Evolutionary conservation across 176 grass and related monocot species (phyloP), one percentile per base, ranked within the genome.

Genomic region (Carex myosuroides): DNA sequence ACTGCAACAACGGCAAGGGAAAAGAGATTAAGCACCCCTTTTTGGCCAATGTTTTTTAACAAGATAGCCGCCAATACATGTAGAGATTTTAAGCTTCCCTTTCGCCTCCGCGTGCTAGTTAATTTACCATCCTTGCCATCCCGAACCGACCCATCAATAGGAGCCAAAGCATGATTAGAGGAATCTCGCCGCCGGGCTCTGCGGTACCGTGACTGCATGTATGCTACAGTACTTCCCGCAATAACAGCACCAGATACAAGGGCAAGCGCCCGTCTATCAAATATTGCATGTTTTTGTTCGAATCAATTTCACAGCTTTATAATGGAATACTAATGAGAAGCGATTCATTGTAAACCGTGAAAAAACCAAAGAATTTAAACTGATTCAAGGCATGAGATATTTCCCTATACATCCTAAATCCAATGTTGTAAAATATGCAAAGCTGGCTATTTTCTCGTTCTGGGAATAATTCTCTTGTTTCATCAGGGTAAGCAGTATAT

Each of bases 21-120:
- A 12, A 99, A 60, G 39, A 99, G 91, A 83, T 89, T 90, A 21
- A 88, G 85, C 17, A 88, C 88, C 80, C 96, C 93, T 12, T 76
- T 90, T 52, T 91, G 70, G 10, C 89, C 93, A 60, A 99, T 99
- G 85, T 87, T 88, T 61, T 93, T 95, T 37, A 94, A 89, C 50
- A 99, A 84, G 80, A 95, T 99, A 84, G 91, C 86, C 66, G 93
- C 88, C 73, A 99, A 55, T 90, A 95, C 84, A 83, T 95, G 93
- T 41, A 99, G n/a, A 83, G 96, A 95, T 83, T 87, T 95, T 3
- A 95, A 84, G 60, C 88, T 67, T 50, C 84, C 76, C 80, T 82
- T 95, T 84, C 41, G 90, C 18, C 61, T 84, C 21, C 70, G 89
- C 18, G 54, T 79, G 17, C 53, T 85, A 41, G 65, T 30, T 85